These are phyloP conservation scores for Dalbergia cultrata DNA, from an alignment of 306 rosid genomes.

Conservation along the genomic window DNA sequence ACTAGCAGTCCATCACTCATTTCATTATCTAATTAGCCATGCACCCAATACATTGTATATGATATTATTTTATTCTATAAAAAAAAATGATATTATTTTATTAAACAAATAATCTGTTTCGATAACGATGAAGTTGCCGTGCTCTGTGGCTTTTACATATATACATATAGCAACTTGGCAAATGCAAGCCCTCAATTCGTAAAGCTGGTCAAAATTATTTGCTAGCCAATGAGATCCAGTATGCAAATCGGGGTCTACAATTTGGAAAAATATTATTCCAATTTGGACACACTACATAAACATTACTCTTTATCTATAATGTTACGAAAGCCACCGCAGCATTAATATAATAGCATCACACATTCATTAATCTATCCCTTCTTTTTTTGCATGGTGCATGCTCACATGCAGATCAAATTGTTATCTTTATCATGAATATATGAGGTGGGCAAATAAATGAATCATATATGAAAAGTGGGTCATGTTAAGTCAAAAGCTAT, in stretches of 20 bases:
- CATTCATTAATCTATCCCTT: no score
- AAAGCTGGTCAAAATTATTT: neutral
- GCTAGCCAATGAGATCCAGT: neutral
- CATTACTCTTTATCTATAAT: no score
- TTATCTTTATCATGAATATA: no score
- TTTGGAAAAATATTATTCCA: neutral
- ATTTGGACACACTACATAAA: no score
- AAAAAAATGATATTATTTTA: no score
- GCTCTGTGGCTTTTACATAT: neutral
- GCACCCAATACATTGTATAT: slow-evolving; percentile 7
- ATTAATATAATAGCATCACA: no score
- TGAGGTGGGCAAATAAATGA: no score
- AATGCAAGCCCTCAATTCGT: slow-evolving; percentile 6
- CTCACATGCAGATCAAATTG: no score
- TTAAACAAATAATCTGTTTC: neutral
- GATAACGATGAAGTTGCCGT: neutral
- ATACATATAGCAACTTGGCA: slow-evolving; percentile 31
- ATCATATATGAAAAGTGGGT: no score
- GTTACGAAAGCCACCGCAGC: neutral
- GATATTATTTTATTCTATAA: no score
- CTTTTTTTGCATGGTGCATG: no score
- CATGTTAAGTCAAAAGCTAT: no score
- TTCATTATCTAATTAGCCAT: neutral
- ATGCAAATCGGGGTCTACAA: neutral
- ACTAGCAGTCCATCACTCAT: neutral